Conservation (phyloP, 2,329 filamentous ascomycete genomes). For the Hypoxylon sp. region DNA sequence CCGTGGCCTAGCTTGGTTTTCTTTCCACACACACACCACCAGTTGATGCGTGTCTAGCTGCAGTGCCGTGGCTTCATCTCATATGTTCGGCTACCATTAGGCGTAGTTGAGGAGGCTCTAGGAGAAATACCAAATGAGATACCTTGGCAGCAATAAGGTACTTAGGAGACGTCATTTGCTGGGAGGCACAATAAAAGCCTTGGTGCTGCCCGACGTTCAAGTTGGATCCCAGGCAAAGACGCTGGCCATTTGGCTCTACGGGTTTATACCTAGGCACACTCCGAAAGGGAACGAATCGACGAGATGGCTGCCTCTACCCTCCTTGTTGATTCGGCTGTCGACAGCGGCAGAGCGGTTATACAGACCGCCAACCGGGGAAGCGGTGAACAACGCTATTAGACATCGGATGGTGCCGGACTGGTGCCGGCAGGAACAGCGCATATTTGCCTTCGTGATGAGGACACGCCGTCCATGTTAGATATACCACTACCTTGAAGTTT, state of each 20-base stretch:
- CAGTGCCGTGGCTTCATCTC: constrained; percentile 29
- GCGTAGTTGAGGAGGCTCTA: constrained; percentile 19
- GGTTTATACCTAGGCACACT: constrained; percentile 15
- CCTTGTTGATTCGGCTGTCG: constrained; percentile 33
- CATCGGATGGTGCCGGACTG: constrained; percentile 30
- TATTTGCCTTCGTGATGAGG: constrained; percentile 24
- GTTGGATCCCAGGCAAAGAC: constrained; percentile 27
- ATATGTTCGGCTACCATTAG: constrained; percentile 37
- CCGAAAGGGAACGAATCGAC: constrained; percentile 8
- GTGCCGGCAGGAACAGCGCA: constrained; percentile 32
- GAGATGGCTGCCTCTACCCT: constrained; percentile 10
- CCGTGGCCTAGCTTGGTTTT: constrained; percentile 44
- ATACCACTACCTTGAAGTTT: constrained; percentile 16
- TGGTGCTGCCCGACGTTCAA: constrained; percentile 24
- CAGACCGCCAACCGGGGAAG: constrained; percentile 30
- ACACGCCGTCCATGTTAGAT: constrained; percentile 20
- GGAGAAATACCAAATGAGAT: constrained; percentile 9
- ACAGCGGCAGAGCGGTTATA: constrained; percentile 36
- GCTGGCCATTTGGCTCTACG: constrained; percentile 17
- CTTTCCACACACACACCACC: constrained; percentile 35
- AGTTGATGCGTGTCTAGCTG: constrained; percentile 32
- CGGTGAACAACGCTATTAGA: constrained; percentile 35
- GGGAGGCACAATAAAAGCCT: constrained; percentile 9
- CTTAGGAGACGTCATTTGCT: no score
- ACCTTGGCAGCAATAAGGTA: no score